Evolutionary conservation across 139 green algal species (phyloP).

Genomic region (Chlamydomonas sp.): DNA sequence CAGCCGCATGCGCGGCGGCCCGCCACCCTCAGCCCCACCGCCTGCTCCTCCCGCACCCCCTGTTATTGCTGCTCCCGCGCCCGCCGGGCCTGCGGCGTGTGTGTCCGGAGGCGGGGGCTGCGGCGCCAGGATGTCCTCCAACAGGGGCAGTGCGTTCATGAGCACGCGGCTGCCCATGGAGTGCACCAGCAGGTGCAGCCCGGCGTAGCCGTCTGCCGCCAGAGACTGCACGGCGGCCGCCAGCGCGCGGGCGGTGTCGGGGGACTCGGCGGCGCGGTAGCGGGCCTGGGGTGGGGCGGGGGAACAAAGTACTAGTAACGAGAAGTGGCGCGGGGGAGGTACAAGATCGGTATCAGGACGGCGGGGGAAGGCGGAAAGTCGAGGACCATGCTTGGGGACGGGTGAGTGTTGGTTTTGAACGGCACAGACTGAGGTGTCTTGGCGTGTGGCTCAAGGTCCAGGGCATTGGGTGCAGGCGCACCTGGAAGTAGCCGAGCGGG

Average conservation of each 20-base stretch:
- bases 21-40: neutral
- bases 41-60: neutral
- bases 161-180: constrained; percentile 49
- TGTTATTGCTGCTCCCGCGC: neutral
- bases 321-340: neutral
- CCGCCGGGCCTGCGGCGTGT: neutral
- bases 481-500: constrained; percentile 26
- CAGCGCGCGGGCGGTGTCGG: constrained; percentile 24
- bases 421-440: no score
- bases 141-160: constrained; percentile 17
- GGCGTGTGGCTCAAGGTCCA: neutral
- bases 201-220: constrained; percentile 27
- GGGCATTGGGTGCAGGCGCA: neutral
- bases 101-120: neutral
- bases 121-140: constrained; percentile 38
- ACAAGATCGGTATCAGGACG: no score
- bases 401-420: no score
- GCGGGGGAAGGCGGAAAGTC: no score
- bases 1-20: neutral
- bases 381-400: no score
- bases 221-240: constrained; percentile 28
- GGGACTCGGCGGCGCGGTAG: constrained; percentile 14
- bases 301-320: no score
- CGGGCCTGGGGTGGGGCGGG: neutral
- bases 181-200: constrained; percentile 51